phyloP scores from a whole-genome alignment of 2,329 filamentous ascomycete species.

The Cordyceps javanica region DNA sequence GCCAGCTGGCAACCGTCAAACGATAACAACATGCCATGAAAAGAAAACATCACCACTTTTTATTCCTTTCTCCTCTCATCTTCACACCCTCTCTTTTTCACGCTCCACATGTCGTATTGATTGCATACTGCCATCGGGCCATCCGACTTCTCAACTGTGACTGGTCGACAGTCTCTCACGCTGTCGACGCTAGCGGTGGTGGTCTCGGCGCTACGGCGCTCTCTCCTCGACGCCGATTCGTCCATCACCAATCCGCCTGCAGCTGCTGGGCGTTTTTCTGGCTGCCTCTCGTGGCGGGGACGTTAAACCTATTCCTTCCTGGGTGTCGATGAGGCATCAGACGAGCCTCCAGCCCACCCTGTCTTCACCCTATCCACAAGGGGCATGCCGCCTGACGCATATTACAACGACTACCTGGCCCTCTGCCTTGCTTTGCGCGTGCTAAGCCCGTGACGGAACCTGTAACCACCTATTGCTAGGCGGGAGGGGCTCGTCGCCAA shows the following conservation, averaged over 20 bases:
- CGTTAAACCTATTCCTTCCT: neutral
- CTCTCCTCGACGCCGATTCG: conserved; percentile 6
- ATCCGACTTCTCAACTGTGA: neutral
- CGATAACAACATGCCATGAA: neutral
- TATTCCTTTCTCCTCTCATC: neutral
- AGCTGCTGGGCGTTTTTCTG: conserved; percentile 8
- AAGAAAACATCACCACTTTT: conserved; percentile 1
- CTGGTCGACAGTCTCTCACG: conserved; percentile 1
- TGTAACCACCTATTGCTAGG: neutral
- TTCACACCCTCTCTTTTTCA: neutral
- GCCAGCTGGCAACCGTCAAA: neutral
- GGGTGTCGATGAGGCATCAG: neutral
- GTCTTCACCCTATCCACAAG: neutral
- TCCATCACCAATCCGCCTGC: conserved; percentile 9
- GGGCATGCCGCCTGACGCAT: neutral
- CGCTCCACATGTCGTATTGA: neutral
- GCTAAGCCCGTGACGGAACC: neutral
- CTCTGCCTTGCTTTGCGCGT: conserved; percentile 6
- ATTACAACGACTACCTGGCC: conserved; percentile 2
- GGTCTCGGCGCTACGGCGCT: neutral
- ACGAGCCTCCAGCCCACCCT: neutral
- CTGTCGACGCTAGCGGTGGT: neutral
- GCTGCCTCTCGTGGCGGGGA: conserved; percentile 7
- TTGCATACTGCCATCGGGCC: neutral
- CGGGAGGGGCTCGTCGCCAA: neutral